These are phyloP conservation scores for Malus hybrid DNA, from an alignment of 331 rosid species.

Conservation along the genomic window DNA sequence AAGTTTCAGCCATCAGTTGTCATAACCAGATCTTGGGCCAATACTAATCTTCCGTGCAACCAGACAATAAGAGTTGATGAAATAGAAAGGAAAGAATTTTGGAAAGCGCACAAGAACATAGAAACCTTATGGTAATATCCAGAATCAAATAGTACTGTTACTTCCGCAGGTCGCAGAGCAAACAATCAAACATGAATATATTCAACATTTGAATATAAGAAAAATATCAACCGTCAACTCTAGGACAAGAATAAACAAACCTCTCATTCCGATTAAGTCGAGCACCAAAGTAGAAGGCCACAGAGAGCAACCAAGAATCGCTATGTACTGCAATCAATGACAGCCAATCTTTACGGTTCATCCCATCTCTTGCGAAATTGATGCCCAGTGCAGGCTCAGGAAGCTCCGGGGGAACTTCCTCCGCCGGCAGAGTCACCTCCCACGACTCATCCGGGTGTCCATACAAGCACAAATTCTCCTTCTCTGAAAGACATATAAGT, in stretches of 20 bases:
- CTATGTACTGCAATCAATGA: slow-evolving; percentile 53
- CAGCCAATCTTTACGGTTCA: slow-evolving; percentile 52
- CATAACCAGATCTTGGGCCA: not conserved
- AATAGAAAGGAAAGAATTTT: not conserved
- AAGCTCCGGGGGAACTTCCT: slow-evolving; percentile 58
- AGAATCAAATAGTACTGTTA: not conserved
- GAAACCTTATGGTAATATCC: not conserved
- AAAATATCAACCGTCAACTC: not conserved
- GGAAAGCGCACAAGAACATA: not conserved
- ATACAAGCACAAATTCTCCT: slow-evolving; percentile 49
- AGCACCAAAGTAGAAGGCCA: slow-evolving; percentile 54
- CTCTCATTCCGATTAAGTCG: slow-evolving; percentile 54
- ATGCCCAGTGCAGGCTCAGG: slow-evolving; percentile 57
- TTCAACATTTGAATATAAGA: not conserved
- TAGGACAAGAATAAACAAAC: slow-evolving; percentile 12
- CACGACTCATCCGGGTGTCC: slow-evolving; percentile 48
- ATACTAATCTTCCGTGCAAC: not conserved
- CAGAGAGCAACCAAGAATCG: slow-evolving; percentile 50
- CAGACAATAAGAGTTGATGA: not conserved
- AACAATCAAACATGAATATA: not conserved
- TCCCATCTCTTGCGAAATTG: slow-evolving; percentile 58
- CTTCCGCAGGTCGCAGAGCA: not conserved
- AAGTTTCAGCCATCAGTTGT: not conserved
- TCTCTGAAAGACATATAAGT: slow-evolving; percentile 19
- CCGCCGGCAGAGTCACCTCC: slow-evolving; percentile 51